Evolutionary conservation across 202 grass and related monocot species (phyloP), one percentile per base, ranked within the genome.

Genomic region (Setaria italica): DNA sequence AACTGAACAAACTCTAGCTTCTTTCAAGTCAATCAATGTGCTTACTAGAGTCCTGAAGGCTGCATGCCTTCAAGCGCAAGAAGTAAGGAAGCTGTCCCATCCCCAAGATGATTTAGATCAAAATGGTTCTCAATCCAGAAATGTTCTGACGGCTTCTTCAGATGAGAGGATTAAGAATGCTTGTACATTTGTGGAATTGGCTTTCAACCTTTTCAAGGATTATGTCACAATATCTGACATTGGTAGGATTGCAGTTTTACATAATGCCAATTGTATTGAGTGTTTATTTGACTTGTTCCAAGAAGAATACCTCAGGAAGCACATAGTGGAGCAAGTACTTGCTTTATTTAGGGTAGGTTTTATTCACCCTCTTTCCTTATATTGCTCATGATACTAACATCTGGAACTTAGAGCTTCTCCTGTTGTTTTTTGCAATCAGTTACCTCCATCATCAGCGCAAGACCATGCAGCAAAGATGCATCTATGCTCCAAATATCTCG

Each of bases 401-500:
- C 72, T 74, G 62, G 41, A 85, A 86, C 42, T 91, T 66, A 90
- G 15, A 77, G 58, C 37, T n/a, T 76, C 60, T 83, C 69, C 55
- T 70, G 30, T 87, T 85, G 48, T 92, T 84, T 83, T 58, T 79
- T 79, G 79, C 76, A 33, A 84, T 41, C 80, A 99, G 96, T 92
- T 99, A 59, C 88, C 91, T 83, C 74, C 88, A 57, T 76, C 90
- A 86, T 91, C 93, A 43, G 62, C 88, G 77, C 83, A 93, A 90
- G 93, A 92, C 85, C 92, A 96, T 88, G 62, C 76, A 77, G 96
- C 93, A 80, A 95, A 96, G 87, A 87, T 89, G 71, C 96, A 96
- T n/a, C 78, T 99, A 83, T 99, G 96, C 85, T 90, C 90, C 59
- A 99, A 92, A 87, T 96, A 89, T 89, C 85, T 99, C 12, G 96